phyloP scores from a whole-genome alignment of 2,329 filamentous ascomycete genomes.

The Fusarium sp. region DNA sequence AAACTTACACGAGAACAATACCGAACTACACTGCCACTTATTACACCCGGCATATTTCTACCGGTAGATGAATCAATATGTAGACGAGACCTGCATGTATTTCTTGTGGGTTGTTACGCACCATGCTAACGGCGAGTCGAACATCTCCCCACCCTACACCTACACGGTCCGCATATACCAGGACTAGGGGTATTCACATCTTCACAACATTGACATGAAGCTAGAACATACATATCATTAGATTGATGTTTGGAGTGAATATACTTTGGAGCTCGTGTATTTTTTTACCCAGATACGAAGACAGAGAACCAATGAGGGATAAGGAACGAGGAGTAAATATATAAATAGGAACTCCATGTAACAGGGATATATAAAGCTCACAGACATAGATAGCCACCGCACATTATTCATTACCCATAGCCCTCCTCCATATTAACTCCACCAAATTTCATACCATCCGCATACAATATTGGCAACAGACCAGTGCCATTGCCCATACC shows the following conservation, averaged over 20 bases:
- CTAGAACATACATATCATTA: neutral
- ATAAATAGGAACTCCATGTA: too few relatives aligned
- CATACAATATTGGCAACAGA: conserved; percentile 9
- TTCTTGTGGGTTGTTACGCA: neutral
- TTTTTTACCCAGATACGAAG: neutral
- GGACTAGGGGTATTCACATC: too few relatives aligned
- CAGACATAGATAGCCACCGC: conserved; percentile 10
- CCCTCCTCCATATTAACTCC: conserved; percentile 25
- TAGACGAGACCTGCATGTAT: neutral
- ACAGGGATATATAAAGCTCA: too few relatives aligned
- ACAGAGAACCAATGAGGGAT: too few relatives aligned
- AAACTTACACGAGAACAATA: neutral
- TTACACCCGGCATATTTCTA: neutral
- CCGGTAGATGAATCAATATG: neutral
- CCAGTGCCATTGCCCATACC: conserved; percentile 18
- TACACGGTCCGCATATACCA: too few relatives aligned
- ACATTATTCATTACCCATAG: conserved; percentile 40
- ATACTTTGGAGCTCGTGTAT: conserved; percentile 21
- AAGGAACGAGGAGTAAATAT: too few relatives aligned
- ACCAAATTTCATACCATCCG: conserved; percentile 6
- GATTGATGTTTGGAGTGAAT: too few relatives aligned
- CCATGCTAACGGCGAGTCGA: neutral
- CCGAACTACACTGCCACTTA: conserved; percentile 16
- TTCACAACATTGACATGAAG: neutral
- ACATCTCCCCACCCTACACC: conserved; percentile 15